A percentile compares a stretch with the other conserved stretches of the same genome.
Conservation (phyloP, 768 basidiomycete genomes). For the Phanerochaete sordida region DNA sequence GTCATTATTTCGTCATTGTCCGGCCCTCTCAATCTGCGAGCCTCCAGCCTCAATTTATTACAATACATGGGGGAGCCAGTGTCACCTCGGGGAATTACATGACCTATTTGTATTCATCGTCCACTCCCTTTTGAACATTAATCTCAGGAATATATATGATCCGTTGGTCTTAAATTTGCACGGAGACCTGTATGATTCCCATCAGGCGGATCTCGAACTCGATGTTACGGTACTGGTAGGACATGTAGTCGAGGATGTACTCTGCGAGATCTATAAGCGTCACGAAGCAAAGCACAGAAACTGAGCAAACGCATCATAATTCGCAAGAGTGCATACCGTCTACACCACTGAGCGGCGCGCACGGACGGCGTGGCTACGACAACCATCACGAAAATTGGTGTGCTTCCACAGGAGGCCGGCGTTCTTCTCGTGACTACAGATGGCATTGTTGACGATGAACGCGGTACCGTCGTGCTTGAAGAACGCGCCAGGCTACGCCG, state of each 20-base stretch:
- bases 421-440: constrained; percentile 95
- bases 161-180: too few species aligned
- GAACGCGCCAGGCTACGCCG: constrained; percentile 73
- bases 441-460: constrained; percentile 74
- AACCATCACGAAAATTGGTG: constrained; percentile 82
- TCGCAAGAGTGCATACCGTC: constrained; percentile 89
- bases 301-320: constrained; percentile 58
- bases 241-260: constrained; percentile 84
- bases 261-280: constrained; percentile 36
- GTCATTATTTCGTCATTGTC: too few species aligned
- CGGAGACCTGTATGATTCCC: constrained; percentile 79
- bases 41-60: too few species aligned
- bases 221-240: constrained; percentile 88
- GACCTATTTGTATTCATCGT: too few species aligned
- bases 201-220: constrained; percentile 84
- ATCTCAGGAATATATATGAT: too few species aligned
- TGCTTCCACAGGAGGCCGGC: constrained; percentile 89
- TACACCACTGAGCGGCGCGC: constrained; percentile 84
- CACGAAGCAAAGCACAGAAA: background rate
- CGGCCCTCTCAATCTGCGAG: too few species aligned
- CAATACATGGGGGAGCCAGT: too few species aligned
- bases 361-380: constrained; percentile 74
- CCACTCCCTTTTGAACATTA: too few species aligned
- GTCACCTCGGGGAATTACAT: too few species aligned
- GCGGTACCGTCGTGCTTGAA: constrained; percentile 73